Conservation (phyloP, 1,284 basidiomycete genomes). For the Anthracocystis panici-leucophaei region DNA sequence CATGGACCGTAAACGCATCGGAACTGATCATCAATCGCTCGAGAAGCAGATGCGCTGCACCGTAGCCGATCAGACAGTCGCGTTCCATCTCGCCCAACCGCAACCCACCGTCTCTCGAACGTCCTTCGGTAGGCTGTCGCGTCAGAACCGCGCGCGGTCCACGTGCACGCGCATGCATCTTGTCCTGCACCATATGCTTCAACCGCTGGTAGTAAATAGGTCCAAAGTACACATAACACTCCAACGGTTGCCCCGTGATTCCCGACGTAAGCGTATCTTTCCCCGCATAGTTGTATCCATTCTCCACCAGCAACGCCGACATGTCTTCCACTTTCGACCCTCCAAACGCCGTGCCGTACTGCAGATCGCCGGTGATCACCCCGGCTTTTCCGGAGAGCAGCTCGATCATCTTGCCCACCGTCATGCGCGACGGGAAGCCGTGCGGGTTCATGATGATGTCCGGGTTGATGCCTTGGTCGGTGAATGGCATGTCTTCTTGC, state of each 20-base stretch:
- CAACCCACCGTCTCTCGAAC: slow-evolving; percentile 95
- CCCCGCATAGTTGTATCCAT: slow-evolving; percentile 95
- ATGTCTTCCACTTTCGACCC: slow-evolving; percentile 99
- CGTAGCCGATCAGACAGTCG: slow-evolving; percentile 76
- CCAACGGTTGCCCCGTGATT: slow-evolving; percentile 94
- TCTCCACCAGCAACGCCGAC: slow-evolving; percentile 92
- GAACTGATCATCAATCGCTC: slow-evolving; percentile 95
- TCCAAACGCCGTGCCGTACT: slow-evolving; percentile 94
- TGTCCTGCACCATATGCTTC: slow-evolving; percentile 85
- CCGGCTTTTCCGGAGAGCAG: slow-evolving; percentile 84
- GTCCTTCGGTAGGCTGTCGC: slow-evolving; percentile 97
- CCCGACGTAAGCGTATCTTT: slow-evolving; percentile 99
- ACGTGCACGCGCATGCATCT: slow-evolving; percentile 91
- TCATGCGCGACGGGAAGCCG: slow-evolving; percentile 98
- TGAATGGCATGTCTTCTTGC: slow-evolving; percentile 99
- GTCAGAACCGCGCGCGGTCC: slow-evolving; percentile 96
- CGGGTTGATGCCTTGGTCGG: slow-evolving; percentile 92
- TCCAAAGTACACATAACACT: slow-evolving; percentile 97
- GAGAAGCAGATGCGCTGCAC: slow-evolving; percentile 90
- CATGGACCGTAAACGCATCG: slow-evolving; percentile 94
- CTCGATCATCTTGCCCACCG: slow-evolving; percentile 99
- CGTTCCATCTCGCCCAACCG: slow-evolving; percentile 99
- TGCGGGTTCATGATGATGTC: slow-evolving; percentile 99
- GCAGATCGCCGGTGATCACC: slow-evolving; percentile 85
- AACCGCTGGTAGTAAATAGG: slow-evolving; percentile 90